A percentile compares a stretch with the other conserved stretches of the same genome.
phyloP scores from a whole-genome alignment of 2,329 filamentous ascomycete species.

The Claviceps sorghi region DNA sequence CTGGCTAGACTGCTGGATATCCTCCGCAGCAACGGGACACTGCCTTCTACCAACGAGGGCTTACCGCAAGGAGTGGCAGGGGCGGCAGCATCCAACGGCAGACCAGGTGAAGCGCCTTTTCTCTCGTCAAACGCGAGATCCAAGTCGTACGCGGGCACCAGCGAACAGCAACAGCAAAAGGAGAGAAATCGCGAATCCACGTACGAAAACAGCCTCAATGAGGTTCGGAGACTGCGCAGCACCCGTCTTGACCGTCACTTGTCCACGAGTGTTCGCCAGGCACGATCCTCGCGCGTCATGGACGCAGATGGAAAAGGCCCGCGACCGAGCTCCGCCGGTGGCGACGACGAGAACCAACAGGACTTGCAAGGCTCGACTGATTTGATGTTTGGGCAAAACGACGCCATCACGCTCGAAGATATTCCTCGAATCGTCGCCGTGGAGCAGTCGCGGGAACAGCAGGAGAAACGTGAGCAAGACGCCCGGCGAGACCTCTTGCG shows the following conservation, averaged over 20 bases:
- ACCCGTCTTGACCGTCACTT: slow-evolving; percentile 89
- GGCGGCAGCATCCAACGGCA: slow-evolving; percentile 1
- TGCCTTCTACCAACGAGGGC: slow-evolving; percentile 64
- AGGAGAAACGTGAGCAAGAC: slow-evolving; percentile 43
- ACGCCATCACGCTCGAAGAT: slow-evolving; percentile 86
- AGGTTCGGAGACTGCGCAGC: slow-evolving; percentile 81
- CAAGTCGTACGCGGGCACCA: slow-evolving; percentile 53
- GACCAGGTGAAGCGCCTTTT: slow-evolving; percentile 18
- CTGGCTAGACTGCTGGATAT: slow-evolving; percentile 80
- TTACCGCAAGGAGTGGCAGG: slow-evolving; percentile 8
- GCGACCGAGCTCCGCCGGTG: slow-evolving; percentile 58
- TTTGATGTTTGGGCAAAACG: slow-evolving; percentile 76
- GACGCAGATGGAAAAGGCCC: slow-evolving; percentile 49
- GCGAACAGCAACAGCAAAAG: slow-evolving; percentile 20
- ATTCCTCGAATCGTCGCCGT: slow-evolving; percentile 92
- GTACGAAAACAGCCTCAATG: slow-evolving; percentile 90
- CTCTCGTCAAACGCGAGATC: slow-evolving; percentile 55
- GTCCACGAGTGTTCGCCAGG: slow-evolving; percentile 82
- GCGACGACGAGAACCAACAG: slow-evolving; percentile 34
- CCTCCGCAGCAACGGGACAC: slow-evolving; percentile 64
- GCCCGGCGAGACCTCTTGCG: slow-evolving; percentile 50
- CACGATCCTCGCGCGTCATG: slow-evolving; percentile 81
- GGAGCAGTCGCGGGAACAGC: slow-evolving; percentile 86
- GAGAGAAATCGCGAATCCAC: slow-evolving; percentile 53
- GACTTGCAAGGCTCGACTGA: slow-evolving; percentile 46